Base-by-base conservation (phyloP, 495 filamentous ascomycete species). In the Penicillium psychrofluorescens region DNA sequence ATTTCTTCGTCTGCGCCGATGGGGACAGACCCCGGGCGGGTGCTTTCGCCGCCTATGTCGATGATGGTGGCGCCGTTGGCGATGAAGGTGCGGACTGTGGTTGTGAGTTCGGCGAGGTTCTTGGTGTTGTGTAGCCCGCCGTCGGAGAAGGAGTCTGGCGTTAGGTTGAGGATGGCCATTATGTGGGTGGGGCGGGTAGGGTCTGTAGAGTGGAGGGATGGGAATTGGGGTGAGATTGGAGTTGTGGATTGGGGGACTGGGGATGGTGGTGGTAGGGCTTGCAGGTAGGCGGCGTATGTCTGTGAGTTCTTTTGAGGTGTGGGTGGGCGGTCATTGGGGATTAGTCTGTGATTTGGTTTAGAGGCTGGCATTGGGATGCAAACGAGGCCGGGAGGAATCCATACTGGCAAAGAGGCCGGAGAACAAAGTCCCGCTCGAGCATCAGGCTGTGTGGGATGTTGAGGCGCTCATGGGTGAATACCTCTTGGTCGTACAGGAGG, bases 61-160 rank as follows among this genome's bases (percentile, higher is more conserved):
- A 97, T 80, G 51, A 97, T 88, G 11, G 80, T 84, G 15, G 86
- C 86, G 38, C 87, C 87, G 6, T 72, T 61, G 39, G 66, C 53
- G 56, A 90, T 78, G 62, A 83, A 83, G 45, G 48, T 49, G 41
- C 58, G 64, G 29, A 86, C 69, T 8, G 79, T 85, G 29, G 54
- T 40, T 11, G 70, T 62, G 15, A 79, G 62, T 38, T 66, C 48
- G 35, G 49, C 36, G 11, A 65, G 38, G 48, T 75, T 9, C 55
- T 50, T 16, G 68, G 43, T 38, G 59, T 22, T 56, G 65, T 90
- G 74, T 2, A 66, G 53, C 35, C 90, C 91, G 40, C 90, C 92
- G 53, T 96, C 90, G 10, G 90, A 96, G 72, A 97, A 97, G 33
- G 92, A 97, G 71, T 98, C 92, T 8, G 91, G 92, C 1, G 91